These are phyloP conservation scores for Sporothrix variecibatus DNA, from an alignment of 2,329 filamentous ascomycete species.

Conservation along the genomic window DNA sequence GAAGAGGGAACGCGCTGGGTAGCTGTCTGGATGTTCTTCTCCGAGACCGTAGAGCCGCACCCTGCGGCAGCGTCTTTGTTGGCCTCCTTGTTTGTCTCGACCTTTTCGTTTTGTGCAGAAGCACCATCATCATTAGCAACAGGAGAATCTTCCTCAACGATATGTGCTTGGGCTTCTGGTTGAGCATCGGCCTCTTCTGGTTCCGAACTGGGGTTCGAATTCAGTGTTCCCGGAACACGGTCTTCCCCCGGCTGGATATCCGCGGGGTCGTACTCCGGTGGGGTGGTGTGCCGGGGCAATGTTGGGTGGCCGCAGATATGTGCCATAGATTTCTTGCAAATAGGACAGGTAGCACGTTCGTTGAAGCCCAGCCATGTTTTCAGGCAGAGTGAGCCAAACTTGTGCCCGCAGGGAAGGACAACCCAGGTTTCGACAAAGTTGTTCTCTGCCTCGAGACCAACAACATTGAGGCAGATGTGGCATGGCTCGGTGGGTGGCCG, in stretches of 20 bases:
- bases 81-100: neutral
- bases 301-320: slow-evolving; percentile 41
- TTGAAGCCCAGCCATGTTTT: slow-evolving; percentile 46
- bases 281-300: slow-evolving; percentile 32
- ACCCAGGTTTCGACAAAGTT: slow-evolving; percentile 45
- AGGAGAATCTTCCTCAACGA: neutral
- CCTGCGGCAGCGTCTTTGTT: neutral
- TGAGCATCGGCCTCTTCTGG: neutral
- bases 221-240: too few relatives aligned
- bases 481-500: slow-evolving; percentile 34
- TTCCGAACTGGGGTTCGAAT: neutral
- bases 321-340: slow-evolving; percentile 41
- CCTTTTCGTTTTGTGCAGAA: neutral
- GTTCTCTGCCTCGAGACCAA: slow-evolving; percentile 43
- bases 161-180: neutral
- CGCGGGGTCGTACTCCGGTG: neutral
- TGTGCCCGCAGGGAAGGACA: slow-evolving; percentile 46
- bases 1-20: neutral
- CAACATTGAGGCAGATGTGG: slow-evolving; percentile 47
- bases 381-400: slow-evolving; percentile 48
- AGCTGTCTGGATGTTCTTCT: neutral
- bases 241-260: neutral
- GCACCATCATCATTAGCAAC: neutral
- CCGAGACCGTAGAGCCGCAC: neutral
- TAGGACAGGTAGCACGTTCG: slow-evolving; percentile 43